Base-by-base conservation (phyloP, 148 eudicot species). In the Rhododendron mucronatum region DNA sequence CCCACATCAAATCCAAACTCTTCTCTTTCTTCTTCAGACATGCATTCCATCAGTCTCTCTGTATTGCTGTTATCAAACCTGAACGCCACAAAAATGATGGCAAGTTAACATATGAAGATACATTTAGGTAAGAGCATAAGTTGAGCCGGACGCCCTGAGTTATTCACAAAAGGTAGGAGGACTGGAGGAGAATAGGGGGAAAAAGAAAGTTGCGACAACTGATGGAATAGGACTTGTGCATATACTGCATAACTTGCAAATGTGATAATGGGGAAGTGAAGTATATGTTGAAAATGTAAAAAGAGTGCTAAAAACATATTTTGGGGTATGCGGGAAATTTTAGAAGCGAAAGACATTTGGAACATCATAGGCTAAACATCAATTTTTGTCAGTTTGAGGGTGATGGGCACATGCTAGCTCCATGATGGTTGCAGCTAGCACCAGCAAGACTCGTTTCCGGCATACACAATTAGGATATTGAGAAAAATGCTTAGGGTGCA, bases 11-110 rank as follows among this genome's bases (percentile, higher is more conserved):
- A 93, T 79, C 92, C 92, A 84, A 95, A 95, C 77, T 88, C 86
- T 78, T 47, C 92, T 75, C 85, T 94, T 88, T 97, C 99, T 85
- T 94, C 96, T 44, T 94, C 96, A 3, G 98, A 95, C 99, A 97
- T 93, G 87, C 85, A 88, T 53, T 91, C 96, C 91, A 93, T 89
- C 91, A 97, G 86, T 74, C 87, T 90, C 80, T 88, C 88, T 12
- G 98, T 97, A 87, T 93, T 93, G 86, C 94, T 94, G 83, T 93
- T 97, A 85, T 97, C 99, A 82, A 97, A 97, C 92, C 98, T 97
- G 93, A 21, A 48, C 12, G 16, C 20, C 50, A 30, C 53, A 80
- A 15, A 14, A 30, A 23, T 3, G 53, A 44, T 35, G n/a, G 0
- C 30, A n/a, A 23, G 73, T 65, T 65, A 2, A 65, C 3, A 65